A percentile compares a stretch with the other conserved stretches of the same genome.
Evolutionary conservation across 805 yeast genomes (phyloP).

Genomic region (Candida berthetii): DNA sequence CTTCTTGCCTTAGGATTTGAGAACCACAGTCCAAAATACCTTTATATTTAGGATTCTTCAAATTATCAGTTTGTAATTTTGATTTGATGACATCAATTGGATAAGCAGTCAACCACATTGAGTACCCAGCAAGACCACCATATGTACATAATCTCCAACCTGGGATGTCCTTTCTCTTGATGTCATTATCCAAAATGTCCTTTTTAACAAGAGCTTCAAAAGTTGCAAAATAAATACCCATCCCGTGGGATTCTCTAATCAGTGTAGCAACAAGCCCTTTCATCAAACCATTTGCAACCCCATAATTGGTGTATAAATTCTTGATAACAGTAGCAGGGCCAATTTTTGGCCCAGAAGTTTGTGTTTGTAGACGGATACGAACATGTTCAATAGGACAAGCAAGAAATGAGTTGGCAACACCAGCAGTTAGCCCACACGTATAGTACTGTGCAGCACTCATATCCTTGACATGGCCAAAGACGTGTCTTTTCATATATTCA

Average conservation of each 20-base stretch:
- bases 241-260: constrained; percentile 78
- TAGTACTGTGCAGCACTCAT: constrained; percentile 65
- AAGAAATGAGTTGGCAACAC: constrained; percentile 80
- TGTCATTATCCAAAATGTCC: constrained; percentile 42
- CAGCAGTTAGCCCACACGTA: constrained; percentile 85
- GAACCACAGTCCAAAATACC: constrained; percentile 54
- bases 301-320: constrained; percentile 48
- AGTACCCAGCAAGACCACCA: constrained; percentile 90
- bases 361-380: constrained; percentile 91
- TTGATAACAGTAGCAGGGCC: constrained; percentile 74
- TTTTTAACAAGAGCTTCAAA: constrained; percentile 82
- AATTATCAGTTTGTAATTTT: constrained; percentile 71
- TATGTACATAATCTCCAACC: constrained; percentile 80
- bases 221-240: constrained; percentile 83
- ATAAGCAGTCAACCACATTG: constrained; percentile 78
- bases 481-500: constrained; percentile 86
- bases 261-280: constrained; percentile 83
- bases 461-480: constrained; percentile 31
- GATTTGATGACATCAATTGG: constrained; percentile 93
- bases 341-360: constrained; percentile 49
- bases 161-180: constrained; percentile 68
- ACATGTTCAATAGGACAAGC: constrained; percentile 95
- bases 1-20: constrained; percentile 48
- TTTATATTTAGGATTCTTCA: constrained; percentile 52
- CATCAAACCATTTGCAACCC: constrained; percentile 53